Conservation (phyloP, 768 basidiomycete genomes). For the Collybia sordida region DNA sequence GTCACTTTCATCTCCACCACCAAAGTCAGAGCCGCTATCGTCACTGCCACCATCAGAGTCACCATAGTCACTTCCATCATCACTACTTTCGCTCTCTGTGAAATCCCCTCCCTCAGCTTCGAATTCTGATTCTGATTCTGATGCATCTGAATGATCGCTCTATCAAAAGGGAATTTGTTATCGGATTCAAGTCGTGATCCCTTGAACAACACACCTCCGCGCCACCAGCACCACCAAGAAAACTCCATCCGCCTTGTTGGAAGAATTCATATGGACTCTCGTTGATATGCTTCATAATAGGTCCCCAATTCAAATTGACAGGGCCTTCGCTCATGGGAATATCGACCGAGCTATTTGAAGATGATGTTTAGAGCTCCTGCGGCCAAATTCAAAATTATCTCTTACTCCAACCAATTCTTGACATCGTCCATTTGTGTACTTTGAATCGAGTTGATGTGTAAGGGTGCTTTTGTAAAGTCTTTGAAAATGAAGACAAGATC, state of each 20-base stretch:
- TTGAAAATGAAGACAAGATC: conserved; percentile 97
- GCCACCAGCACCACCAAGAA: conserved; percentile 74
- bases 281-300: conserved; percentile 98
- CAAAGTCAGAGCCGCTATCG: conserved; percentile 69
- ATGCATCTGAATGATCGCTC: conserved; percentile 44
- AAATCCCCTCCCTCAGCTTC: conserved; percentile 57
- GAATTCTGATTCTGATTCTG: conserved; percentile 53
- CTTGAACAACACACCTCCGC: conserved; percentile 54
- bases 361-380: not conserved
- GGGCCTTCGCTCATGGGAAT: conserved; percentile 94
- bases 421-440: conserved; percentile 91
- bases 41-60: conserved; percentile 62
- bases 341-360: conserved; percentile 78
- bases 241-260: conserved; percentile 93
- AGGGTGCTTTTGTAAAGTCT: conserved; percentile 88
- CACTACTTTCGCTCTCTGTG: conserved; percentile 53
- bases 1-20: conserved; percentile 54
- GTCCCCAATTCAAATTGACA: conserved; percentile 97
- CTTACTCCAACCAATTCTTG: conserved; percentile 98
- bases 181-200: not conserved
- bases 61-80: conserved; percentile 68
- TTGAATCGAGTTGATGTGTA: conserved; percentile 97
- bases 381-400: conserved; percentile 13
- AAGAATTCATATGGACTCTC: conserved; percentile 96
- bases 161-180: conserved; percentile 12